Percentiles rank a stretch among this genome's conserved stretches.
Evolutionary conservation across 192 early-diverging fungal species (phyloP).

Genomic region (Podila horticola): DNA sequence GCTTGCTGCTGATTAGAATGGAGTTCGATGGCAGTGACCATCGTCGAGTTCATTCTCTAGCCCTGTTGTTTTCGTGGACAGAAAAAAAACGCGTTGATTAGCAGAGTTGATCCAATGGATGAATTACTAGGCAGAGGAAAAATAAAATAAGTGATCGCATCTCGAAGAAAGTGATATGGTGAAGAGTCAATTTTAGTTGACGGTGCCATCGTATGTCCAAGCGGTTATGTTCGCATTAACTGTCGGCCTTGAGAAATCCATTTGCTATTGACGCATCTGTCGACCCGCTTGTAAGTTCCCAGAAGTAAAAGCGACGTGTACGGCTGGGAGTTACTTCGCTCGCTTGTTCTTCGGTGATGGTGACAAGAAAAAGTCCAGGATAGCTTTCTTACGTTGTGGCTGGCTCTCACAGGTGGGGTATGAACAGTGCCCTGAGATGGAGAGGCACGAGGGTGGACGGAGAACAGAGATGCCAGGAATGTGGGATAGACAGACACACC

Average conservation of each 20-base stretch:
- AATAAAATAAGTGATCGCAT: background rate
- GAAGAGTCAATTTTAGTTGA: background rate
- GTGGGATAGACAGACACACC: background rate
- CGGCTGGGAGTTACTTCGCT: background rate
- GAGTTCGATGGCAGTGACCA: conserved; percentile 52
- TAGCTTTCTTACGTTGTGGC: conserved; percentile 1
- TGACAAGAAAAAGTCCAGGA: background rate
- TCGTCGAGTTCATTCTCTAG: conserved; percentile 49
- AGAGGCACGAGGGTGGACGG: background rate
- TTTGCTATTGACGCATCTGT: too few species aligned
- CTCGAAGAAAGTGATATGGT: background rate
- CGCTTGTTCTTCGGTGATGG: background rate
- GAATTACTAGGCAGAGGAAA: background rate
- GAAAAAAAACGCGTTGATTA: background rate
- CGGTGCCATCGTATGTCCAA: too few species aligned
- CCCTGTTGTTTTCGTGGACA: conserved; percentile 11
- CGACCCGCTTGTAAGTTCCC: too few species aligned
- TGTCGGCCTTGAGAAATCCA: too few species aligned
- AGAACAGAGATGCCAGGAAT: background rate
- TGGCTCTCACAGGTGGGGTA: background rate
- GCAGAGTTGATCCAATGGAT: background rate
- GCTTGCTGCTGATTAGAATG: conserved; percentile 40
- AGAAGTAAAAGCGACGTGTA: too few species aligned
- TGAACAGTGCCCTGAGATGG: background rate
- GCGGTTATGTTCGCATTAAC: too few species aligned